phyloP scores from a whole-genome alignment of 495 filamentous ascomycete species.

The Tuber umbilicatum region DNA sequence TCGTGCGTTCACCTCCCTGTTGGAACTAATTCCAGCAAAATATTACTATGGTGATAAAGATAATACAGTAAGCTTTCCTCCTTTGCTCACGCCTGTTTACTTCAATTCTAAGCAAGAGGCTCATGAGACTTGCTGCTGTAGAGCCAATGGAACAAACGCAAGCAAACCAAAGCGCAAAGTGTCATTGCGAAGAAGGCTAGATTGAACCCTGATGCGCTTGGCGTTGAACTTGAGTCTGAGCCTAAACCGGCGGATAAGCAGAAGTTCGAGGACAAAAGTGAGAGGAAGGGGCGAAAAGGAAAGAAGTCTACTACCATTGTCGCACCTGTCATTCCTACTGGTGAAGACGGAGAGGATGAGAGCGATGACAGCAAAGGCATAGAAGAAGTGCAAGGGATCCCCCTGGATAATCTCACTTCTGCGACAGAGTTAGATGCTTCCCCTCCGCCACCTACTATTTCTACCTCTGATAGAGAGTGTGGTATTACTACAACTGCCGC shows the following conservation, averaged over 20 bases:
- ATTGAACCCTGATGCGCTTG: constrained; percentile 57
- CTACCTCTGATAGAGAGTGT: constrained; percentile 35
- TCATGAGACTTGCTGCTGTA: constrained; percentile 38
- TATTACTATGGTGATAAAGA: constrained; percentile 63
- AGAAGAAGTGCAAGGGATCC: constrained; percentile 8
- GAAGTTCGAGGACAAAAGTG: constrained; percentile 31
- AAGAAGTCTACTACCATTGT: constrained; percentile 45
- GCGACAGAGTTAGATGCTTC: constrained; percentile 43
- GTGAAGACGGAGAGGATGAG: not conserved
- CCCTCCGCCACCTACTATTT: constrained; percentile 33
- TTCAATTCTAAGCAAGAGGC: not conserved
- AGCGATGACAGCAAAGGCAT: not conserved
- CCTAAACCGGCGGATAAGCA: constrained; percentile 41
- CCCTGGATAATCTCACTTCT: constrained; percentile 41
- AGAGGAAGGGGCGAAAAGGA: constrained; percentile 37
- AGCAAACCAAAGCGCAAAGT: constrained; percentile 79
- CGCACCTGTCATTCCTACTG: not conserved
- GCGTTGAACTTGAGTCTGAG: not conserved
- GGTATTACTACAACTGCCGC: not conserved
- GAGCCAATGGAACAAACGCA: constrained; percentile 69
- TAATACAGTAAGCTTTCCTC: constrained; percentile 17
- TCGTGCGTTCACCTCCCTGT: constrained; percentile 76
- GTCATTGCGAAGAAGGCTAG: constrained; percentile 72
- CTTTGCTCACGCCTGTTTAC: not conserved
- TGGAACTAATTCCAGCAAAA: constrained; percentile 90